phyloP scores from a whole-genome alignment of 2,329 filamentous ascomycete species.

The Arthrobotrys musiformis region DNA sequence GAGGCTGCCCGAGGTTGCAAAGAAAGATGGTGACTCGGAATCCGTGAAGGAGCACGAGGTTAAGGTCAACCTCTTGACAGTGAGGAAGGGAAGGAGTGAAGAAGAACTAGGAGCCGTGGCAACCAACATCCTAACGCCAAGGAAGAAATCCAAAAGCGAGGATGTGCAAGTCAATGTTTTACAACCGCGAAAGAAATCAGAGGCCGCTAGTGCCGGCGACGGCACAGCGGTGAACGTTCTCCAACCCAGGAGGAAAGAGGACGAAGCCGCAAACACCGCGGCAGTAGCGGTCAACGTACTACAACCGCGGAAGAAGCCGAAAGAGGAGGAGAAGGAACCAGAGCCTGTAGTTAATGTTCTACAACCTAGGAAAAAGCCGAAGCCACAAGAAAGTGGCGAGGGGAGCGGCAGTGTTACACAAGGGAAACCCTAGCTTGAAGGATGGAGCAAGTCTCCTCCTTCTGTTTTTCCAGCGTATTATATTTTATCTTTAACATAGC shows the following conservation, averaged over 20 bases:
- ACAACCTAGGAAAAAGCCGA: slow-evolving; percentile 38
- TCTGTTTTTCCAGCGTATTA: not conserved
- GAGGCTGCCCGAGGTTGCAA: not conserved
- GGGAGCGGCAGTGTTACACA: not conserved
- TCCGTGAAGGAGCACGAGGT: not conserved
- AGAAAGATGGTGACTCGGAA: not conserved
- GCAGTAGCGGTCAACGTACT: slow-evolving; percentile 23
- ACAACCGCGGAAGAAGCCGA: slow-evolving; percentile 25
- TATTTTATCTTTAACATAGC: not conserved
- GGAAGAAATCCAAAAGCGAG: slow-evolving; percentile 38
- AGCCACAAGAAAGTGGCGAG: not conserved
- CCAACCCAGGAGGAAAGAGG: slow-evolving; percentile 10
- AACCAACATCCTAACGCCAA: slow-evolving; percentile 1
- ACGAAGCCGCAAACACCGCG: not conserved
- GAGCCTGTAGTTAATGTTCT: slow-evolving; percentile 31
- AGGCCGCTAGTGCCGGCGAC: not conserved
- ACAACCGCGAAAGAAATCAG: slow-evolving; percentile 21
- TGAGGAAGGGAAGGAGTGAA: slow-evolving; percentile 24
- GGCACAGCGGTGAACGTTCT: not conserved
- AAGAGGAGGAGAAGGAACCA: slow-evolving; percentile 12
- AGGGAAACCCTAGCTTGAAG: not conserved
- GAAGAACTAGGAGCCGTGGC: not conserved
- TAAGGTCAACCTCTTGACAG: slow-evolving; percentile 24
- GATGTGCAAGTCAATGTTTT: slow-evolving; percentile 5
- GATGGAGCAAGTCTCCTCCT: not conserved